These are phyloP conservation scores for Heliocybe sulcata DNA, from an alignment of 1,284 basidiomycete species.

Conservation along the genomic window DNA sequence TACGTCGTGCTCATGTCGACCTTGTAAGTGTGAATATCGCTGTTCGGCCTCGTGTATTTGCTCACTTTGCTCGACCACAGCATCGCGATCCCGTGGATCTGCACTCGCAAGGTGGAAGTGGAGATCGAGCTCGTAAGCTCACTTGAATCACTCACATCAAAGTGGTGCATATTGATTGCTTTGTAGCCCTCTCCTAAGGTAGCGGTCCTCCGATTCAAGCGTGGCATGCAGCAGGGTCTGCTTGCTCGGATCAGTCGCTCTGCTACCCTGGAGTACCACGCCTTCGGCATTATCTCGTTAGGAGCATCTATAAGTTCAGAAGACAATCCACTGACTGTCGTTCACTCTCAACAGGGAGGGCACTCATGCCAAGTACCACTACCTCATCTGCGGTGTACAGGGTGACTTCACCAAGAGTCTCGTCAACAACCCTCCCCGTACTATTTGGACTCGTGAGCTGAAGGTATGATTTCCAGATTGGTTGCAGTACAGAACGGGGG, in stretches of 20 bases:
- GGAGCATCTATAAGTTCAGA: constrained; percentile 11
- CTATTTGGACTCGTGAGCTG: constrained; percentile 65
- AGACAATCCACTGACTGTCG: not conserved
- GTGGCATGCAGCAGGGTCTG: constrained; percentile 60
- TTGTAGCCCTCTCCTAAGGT: constrained; percentile 53
- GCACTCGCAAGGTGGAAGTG: constrained; percentile 63
- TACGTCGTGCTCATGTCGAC: constrained; percentile 65
- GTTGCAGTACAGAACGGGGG: not conserved
- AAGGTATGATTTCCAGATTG: constrained; percentile 37
- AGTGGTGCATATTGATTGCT: not conserved
- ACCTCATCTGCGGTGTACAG: constrained; percentile 73
- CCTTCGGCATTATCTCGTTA: constrained; percentile 53
- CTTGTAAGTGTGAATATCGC: constrained; percentile 41
- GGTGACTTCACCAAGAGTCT: constrained; percentile 69
- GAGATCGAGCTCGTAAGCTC: constrained; percentile 64
- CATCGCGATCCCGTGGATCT: constrained; percentile 68
- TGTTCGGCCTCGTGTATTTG: not conserved
- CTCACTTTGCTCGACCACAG: constrained; percentile 25
- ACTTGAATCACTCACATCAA: not conserved
- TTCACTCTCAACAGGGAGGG: constrained; percentile 42
- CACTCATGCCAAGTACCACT: constrained; percentile 62
- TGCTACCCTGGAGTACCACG: constrained; percentile 55
- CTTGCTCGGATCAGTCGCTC: constrained; percentile 49
- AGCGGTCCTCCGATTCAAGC: constrained; percentile 49
- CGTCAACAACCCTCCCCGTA: constrained; percentile 59